phyloP scores from a whole-genome alignment of 1,284 basidiomycete genomes.

The Cryptococcus sp. region DNA sequence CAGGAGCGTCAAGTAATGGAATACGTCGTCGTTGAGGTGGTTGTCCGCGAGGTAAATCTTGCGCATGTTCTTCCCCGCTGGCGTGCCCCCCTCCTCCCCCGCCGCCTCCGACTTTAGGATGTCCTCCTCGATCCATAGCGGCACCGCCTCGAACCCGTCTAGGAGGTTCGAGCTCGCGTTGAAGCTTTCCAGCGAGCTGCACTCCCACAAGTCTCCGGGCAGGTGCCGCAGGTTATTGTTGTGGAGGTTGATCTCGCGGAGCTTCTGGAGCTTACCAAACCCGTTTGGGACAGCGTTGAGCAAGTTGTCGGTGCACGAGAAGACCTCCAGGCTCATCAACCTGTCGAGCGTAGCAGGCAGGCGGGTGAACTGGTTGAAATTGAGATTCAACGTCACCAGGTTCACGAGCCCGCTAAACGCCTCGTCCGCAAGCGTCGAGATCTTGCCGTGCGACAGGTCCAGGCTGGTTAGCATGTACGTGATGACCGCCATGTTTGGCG shows the following conservation, averaged over 20 bases:
- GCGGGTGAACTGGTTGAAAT: slow-evolving; percentile 81
- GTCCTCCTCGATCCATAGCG: slow-evolving; percentile 37
- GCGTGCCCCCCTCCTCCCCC: slow-evolving; percentile 22
- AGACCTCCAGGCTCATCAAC: slow-evolving; percentile 64
- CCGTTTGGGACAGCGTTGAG: slow-evolving; percentile 72
- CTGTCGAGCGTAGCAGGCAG: slow-evolving; percentile 78
- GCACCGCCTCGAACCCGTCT: slow-evolving; percentile 67
- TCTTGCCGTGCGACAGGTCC: slow-evolving; percentile 86
- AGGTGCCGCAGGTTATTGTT: slow-evolving; percentile 85
- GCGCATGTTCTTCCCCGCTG: slow-evolving; percentile 34
- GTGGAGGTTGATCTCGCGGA: slow-evolving; percentile 80
- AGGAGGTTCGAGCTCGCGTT: slow-evolving; percentile 90
- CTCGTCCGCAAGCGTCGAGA: slow-evolving; percentile 75
- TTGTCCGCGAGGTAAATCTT: slow-evolving; percentile 88
- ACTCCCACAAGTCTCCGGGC: slow-evolving; percentile 79
- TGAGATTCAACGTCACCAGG: slow-evolving; percentile 69
- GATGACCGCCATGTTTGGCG: slow-evolving; percentile 54
- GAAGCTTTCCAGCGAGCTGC: slow-evolving; percentile 67
- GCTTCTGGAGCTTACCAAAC: slow-evolving; percentile 71
- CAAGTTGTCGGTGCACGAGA: slow-evolving; percentile 88
- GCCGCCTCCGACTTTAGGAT: slow-evolving; percentile 13
- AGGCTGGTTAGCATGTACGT: slow-evolving; percentile 72
- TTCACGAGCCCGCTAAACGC: slow-evolving; percentile 68
- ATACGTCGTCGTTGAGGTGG: slow-evolving; percentile 73
- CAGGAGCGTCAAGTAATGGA: slow-evolving; percentile 71